These are phyloP conservation scores for Cyberlindnera bimundalis DNA, from an alignment of 805 yeast species.

Conservation along the genomic window DNA sequence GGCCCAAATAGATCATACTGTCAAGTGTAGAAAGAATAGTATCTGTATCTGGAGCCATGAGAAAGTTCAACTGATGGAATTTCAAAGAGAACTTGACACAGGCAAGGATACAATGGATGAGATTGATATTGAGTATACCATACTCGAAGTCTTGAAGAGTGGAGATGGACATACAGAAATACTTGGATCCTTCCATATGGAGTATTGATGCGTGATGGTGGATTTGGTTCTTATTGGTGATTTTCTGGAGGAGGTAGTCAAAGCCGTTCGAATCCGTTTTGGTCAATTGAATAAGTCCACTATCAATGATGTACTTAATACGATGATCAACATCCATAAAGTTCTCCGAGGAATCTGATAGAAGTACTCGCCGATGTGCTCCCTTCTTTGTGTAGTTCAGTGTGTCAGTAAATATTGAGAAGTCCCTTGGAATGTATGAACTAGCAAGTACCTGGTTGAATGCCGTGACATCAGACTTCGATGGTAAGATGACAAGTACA, in stretches of 20 bases:
- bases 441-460: not conserved
- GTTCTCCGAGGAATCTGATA: not conserved
- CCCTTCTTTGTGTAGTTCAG: constrained; percentile 5
- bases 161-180: constrained; percentile 7
- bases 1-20: constrained; percentile 10
- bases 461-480: not conserved
- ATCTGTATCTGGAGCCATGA: constrained; percentile 8
- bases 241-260: not conserved
- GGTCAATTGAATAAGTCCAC: constrained; percentile 2
- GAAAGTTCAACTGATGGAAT: constrained; percentile 4
- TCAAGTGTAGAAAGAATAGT: not conserved
- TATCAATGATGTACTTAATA: constrained; percentile 16
- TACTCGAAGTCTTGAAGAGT: constrained; percentile 2
- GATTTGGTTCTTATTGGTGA: constrained; percentile 1
- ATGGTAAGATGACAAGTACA: constrained; percentile 8
- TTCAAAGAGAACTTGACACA: not conserved
- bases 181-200: constrained; percentile 8
- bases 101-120: constrained; percentile 6
- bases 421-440: not conserved
- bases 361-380: constrained; percentile 6
- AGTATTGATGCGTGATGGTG: constrained; percentile 6
- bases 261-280: constrained; percentile 10
- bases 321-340: constrained; percentile 5
- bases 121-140: constrained; percentile 1
- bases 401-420: constrained; percentile 10